phyloP scores from a whole-genome alignment of 331 rosid genomes.

The Quercus lobata region DNA sequence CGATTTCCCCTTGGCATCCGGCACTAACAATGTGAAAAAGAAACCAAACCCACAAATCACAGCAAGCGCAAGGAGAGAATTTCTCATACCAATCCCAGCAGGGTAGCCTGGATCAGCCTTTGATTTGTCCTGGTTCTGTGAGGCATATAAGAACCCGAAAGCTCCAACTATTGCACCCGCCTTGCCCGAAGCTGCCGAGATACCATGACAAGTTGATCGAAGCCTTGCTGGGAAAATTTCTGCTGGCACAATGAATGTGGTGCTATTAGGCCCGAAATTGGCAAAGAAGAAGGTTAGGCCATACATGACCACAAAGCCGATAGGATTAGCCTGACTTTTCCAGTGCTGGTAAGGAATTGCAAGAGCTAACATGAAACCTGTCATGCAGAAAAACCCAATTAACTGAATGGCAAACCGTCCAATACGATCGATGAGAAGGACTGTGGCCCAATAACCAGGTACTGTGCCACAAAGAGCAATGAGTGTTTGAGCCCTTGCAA shows the following conservation, averaged over 20 bases:
- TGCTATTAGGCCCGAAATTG: constrained; percentile 72
- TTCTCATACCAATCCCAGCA: constrained; percentile 39
- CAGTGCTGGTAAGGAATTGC: constrained; percentile 39
- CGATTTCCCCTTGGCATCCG: constrained; percentile 34
- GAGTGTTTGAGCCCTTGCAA: constrained; percentile 56
- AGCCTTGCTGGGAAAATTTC: constrained; percentile 59
- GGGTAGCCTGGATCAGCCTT: constrained; percentile 39
- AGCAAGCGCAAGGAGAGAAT: constrained; percentile 30
- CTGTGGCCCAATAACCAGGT: constrained; percentile 77
- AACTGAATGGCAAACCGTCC: constrained; percentile 60
- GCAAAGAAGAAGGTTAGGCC: constrained; percentile 70
- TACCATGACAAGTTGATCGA: constrained; percentile 68
- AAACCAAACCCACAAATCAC: constrained; percentile 23
- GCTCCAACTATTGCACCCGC: constrained; percentile 68
- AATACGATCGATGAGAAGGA: constrained; percentile 47
- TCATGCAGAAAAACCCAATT: constrained; percentile 54
- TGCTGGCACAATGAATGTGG: constrained; percentile 63
- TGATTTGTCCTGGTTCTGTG: constrained; percentile 27
- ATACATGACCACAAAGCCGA: constrained; percentile 42
- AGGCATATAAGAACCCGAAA: constrained; percentile 44
- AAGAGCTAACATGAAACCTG: constrained; percentile 40
- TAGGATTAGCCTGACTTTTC: constrained; percentile 7
- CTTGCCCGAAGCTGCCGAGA: constrained; percentile 66
- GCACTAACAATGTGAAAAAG: constrained; percentile 29
- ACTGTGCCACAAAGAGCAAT: constrained; percentile 62